A percentile compares a stretch with the other conserved stretches of the same genome.
phyloP scores from a whole-genome alignment of 2,329 filamentous ascomycete species.

The Epichloe glyceriae region DNA sequence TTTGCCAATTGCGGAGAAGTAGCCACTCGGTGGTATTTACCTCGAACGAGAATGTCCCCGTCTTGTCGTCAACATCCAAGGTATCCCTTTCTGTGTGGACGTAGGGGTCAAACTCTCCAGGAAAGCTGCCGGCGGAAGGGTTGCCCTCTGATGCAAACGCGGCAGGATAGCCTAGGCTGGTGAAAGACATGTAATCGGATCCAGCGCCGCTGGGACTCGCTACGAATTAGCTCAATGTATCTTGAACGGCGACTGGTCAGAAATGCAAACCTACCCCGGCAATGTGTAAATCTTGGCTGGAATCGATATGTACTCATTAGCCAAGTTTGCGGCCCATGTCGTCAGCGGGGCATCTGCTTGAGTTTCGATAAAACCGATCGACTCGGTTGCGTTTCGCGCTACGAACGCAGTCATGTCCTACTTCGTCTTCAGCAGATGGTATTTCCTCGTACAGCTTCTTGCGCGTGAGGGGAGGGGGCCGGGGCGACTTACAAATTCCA shows the following conservation, averaged over 20 bases:
- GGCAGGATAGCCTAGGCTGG: slow-evolving; percentile 24
- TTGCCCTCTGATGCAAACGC: slow-evolving; percentile 26
- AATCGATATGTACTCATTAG: slow-evolving; percentile 24
- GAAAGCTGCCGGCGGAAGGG: slow-evolving; percentile 17
- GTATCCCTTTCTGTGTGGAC: slow-evolving; percentile 24
- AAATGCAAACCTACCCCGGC: slow-evolving; percentile 11
- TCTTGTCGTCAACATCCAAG: slow-evolving; percentile 24
- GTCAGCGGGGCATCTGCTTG: slow-evolving; percentile 23
- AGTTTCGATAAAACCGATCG: slow-evolving; percentile 26
- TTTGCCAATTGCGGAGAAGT: neutral
- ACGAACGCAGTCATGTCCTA: slow-evolving; percentile 28
- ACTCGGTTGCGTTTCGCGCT: slow-evolving; percentile 23
- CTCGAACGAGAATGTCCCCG: slow-evolving; percentile 24
- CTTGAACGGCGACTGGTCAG: neutral
- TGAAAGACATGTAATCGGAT: slow-evolving; percentile 29
- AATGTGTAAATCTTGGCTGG: slow-evolving; percentile 21
- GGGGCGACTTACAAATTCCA: slow-evolving; percentile 34
- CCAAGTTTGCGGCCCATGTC: slow-evolving; percentile 20
- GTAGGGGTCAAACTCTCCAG: slow-evolving; percentile 25
- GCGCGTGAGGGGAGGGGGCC: neutral
- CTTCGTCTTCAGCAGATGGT: slow-evolving; percentile 22
- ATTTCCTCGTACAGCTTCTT: neutral
- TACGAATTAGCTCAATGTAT: neutral
- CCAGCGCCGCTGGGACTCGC: slow-evolving; percentile 17
- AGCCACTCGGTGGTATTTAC: slow-evolving; percentile 9